Evolutionary conservation across 2,329 filamentous ascomycete genomes (phyloP).

Genomic region (Pseudogymnoascus sp.): DNA sequence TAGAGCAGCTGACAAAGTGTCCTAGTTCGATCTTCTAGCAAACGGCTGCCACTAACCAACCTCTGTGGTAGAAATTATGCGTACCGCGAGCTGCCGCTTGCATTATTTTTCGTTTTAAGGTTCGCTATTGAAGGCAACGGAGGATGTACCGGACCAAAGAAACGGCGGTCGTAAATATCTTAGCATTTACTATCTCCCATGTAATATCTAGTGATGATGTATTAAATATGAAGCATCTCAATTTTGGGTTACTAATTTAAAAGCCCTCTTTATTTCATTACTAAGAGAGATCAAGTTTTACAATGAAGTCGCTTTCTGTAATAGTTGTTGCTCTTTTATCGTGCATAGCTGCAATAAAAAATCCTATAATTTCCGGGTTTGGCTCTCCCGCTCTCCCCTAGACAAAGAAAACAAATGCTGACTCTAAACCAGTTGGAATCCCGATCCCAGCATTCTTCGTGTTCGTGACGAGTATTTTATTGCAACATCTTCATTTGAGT

Average conservation of each 20-base stretch:
- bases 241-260: not conserved
- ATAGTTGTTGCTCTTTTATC: not conserved
- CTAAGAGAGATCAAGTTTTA: not conserved
- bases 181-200: not conserved
- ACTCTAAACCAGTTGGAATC: conserved; percentile 38
- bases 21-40: not conserved
- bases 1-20: not conserved
- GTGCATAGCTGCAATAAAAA: not conserved
- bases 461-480: conserved; percentile 46
- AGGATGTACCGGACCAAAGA: not conserved
- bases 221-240: not conserved
- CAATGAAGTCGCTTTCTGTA: not conserved
- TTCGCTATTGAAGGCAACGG: not conserved
- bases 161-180: not conserved
- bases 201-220: not conserved
- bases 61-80: not conserved
- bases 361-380: not conserved
- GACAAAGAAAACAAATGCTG: not conserved
- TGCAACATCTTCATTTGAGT: conserved; percentile 49
- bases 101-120: not conserved
- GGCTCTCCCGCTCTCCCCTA: not conserved
- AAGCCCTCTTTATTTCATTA: not conserved
- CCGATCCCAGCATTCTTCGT: conserved; percentile 46
- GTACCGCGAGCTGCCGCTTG: not conserved
- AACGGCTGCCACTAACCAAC: not conserved